Percentiles rank a stretch among this genome's conserved stretches.
phyloP scores from a whole-genome alignment of 768 basidiomycete species.

The Mycena vulgaris region DNA sequence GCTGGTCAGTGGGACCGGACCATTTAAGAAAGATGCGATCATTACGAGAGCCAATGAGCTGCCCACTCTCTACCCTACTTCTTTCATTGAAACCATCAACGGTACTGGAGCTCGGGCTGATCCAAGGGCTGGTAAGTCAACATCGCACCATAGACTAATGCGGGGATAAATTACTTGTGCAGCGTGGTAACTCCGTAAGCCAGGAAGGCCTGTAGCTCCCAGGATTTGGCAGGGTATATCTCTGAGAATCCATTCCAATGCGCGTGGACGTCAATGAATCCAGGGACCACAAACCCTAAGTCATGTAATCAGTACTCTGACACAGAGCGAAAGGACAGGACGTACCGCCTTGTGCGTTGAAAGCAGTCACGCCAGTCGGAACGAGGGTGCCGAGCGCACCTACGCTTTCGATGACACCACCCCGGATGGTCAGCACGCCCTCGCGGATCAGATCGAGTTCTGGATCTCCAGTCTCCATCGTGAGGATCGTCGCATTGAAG shows the following conservation, averaged over 20 bases:
- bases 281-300: slow-evolving; percentile 76
- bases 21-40: no score
- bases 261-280: slow-evolving; percentile 84
- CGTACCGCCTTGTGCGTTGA: slow-evolving; percentile 77
- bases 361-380: slow-evolving; percentile 58
- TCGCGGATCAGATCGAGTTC: slow-evolving; percentile 65
- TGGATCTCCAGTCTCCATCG: slow-evolving; percentile 72
- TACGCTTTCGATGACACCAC: slow-evolving; percentile 71
- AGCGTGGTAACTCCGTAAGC: slow-evolving; percentile 84
- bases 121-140: no score
- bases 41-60: slow-evolving; percentile 73
- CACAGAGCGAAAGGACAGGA: neutral
- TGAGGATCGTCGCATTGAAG: slow-evolving; percentile 78
- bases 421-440: slow-evolving; percentile 68
- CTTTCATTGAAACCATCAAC: slow-evolving; percentile 77
- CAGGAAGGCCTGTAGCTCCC: slow-evolving; percentile 84
- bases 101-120: slow-evolving; percentile 75
- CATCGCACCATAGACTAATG: neutral
- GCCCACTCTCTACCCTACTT: slow-evolving; percentile 77
- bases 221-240: slow-evolving; percentile 74
- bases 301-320: neutral
- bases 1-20: no score
- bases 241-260: slow-evolving; percentile 75
- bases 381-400: slow-evolving; percentile 51
- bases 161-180: slow-evolving; percentile 68